A percentile compares a stretch with the other conserved stretches of the same genome.
These are phyloP conservation scores for Lecanosticta acicola DNA, from an alignment of 2,329 filamentous ascomycete genomes.

Conservation along the genomic window DNA sequence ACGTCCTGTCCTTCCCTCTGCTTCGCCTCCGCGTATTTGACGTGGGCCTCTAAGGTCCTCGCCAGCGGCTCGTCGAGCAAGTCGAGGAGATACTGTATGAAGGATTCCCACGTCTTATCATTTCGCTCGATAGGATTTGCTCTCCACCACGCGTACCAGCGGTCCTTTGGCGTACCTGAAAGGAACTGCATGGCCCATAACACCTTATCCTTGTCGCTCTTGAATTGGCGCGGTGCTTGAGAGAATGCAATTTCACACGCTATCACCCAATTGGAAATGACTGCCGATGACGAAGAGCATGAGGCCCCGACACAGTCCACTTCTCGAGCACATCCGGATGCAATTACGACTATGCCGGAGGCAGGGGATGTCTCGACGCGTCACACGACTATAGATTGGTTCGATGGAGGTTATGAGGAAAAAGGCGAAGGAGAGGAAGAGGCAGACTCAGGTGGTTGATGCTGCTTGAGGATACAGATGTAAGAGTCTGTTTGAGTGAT, in stretches of 20 bases:
- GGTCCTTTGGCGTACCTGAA: background rate
- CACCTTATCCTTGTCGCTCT: background rate
- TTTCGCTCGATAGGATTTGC: background rate
- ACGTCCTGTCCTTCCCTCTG: background rate
- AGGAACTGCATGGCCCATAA: background rate
- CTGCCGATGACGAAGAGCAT: too few relatives aligned
- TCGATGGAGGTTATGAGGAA: slow-evolving; percentile 10
- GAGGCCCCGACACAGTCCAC: too few relatives aligned
- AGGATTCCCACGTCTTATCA: background rate
- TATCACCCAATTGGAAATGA: background rate
- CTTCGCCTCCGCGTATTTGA: background rate
- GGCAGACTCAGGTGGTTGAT: too few relatives aligned
- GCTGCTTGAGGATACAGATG: too few relatives aligned
- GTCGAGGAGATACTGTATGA: background rate
- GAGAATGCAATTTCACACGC: background rate
- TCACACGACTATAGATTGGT: slow-evolving; percentile 17
- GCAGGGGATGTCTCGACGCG: slow-evolving; percentile 15
- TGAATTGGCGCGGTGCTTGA: background rate
- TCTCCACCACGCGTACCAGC: background rate
- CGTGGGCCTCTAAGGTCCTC: background rate
- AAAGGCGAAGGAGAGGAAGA: slow-evolving; percentile 3
- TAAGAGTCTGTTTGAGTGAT: too few relatives aligned
- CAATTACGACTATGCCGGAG: slow-evolving; percentile 5
- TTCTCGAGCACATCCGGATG: background rate
- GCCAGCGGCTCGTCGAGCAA: background rate